Percentiles rank a stretch among this genome's conserved stretches.
Conservation (phyloP, 2,329 filamentous ascomycete species). For the Talaromyces sp. region DNA sequence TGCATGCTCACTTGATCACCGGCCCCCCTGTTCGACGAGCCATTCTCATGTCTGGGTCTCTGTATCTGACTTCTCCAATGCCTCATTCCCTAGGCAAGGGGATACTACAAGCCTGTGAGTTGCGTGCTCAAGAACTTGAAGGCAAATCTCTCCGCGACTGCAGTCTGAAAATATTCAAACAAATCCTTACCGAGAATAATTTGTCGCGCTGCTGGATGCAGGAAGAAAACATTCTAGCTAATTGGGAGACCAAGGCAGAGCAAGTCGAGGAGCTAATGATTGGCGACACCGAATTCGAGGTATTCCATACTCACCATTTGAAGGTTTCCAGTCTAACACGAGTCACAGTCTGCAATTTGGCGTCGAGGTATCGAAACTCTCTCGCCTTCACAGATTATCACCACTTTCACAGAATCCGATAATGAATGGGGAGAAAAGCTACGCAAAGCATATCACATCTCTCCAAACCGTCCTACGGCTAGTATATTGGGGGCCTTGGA, state of each 20-base stretch:
- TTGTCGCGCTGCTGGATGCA: slow-evolving; percentile 41
- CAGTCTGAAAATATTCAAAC: slow-evolving; percentile 24
- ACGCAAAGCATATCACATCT: slow-evolving; percentile 37
- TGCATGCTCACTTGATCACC: slow-evolving; percentile 36
- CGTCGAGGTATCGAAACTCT: slow-evolving; percentile 36
- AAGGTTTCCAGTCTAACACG: neutral
- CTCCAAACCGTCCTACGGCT: slow-evolving; percentile 32
- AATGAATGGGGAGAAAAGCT: slow-evolving; percentile 26
- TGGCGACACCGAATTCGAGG: slow-evolving; percentile 41
- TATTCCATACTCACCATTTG: slow-evolving; percentile 9
- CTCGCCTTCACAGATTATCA: slow-evolving; percentile 26
- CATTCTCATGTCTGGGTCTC: slow-evolving; percentile 38
- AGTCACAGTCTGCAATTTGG: slow-evolving; percentile 39
- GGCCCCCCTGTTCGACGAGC: slow-evolving; percentile 27
- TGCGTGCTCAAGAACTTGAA: slow-evolving; percentile 21
- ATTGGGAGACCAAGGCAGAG: slow-evolving; percentile 32
- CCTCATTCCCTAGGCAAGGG: slow-evolving; percentile 27
- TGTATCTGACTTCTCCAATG: slow-evolving; percentile 40
- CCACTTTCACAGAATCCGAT: slow-evolving; percentile 25
- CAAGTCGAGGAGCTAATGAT: slow-evolving; percentile 34
- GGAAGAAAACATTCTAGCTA: slow-evolving; percentile 27
- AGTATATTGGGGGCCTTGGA: slow-evolving; percentile 36
- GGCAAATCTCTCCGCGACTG: slow-evolving; percentile 25
- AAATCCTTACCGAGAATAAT: slow-evolving; percentile 29
- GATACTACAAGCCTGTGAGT: slow-evolving; percentile 24